phyloP scores from a whole-genome alignment of 2,329 filamentous ascomycete genomes.

The Lachnellula hyalina region DNA sequence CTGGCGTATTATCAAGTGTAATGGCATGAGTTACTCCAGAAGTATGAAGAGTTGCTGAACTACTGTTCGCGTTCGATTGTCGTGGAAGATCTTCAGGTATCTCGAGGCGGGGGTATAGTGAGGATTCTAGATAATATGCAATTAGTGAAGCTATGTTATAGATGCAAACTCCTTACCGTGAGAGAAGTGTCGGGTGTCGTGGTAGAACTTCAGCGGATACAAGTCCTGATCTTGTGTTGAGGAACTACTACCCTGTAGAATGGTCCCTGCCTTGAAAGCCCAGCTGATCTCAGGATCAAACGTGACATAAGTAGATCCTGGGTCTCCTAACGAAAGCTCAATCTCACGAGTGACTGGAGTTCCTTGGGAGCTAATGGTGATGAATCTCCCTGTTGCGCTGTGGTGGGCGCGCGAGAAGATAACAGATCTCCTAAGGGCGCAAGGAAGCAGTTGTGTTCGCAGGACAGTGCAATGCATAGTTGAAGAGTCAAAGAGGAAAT shows the following conservation, averaged over 20 bases:
- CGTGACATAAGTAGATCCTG: constrained; percentile 3
- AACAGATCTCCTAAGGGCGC: too few relatives aligned
- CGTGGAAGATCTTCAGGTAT: constrained; percentile 8
- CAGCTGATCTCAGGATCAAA: constrained; percentile 4
- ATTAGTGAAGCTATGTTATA: neutral
- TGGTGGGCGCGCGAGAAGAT: neutral
- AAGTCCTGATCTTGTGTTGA: constrained; percentile 6
- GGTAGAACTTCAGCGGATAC: constrained; percentile 7
- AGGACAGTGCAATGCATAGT: too few relatives aligned
- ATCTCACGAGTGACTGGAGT: constrained; percentile 8
- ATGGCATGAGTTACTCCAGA: constrained; percentile 8
- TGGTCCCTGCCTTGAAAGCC: constrained; percentile 4
- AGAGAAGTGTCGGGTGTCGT: constrained; percentile 10
- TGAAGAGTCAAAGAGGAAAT: too few relatives aligned
- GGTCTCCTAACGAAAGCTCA: constrained; percentile 7
- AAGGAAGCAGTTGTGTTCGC: too few relatives aligned
- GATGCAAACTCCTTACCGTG: neutral
- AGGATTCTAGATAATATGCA: constrained; percentile 3
- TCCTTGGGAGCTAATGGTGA: constrained; percentile 7
- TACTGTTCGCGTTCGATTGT: constrained; percentile 1
- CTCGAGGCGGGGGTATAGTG: constrained; percentile 4
- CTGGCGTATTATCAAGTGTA: constrained; percentile 6
- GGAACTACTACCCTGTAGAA: constrained; percentile 3
- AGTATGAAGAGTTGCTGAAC: constrained; percentile 7
- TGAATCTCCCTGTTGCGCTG: constrained; percentile 9